A percentile compares a stretch with the other conserved stretches of the same genome.
Conservation (phyloP, 352 stramenopile genomes). For the Pythium insidiosum region DNA sequence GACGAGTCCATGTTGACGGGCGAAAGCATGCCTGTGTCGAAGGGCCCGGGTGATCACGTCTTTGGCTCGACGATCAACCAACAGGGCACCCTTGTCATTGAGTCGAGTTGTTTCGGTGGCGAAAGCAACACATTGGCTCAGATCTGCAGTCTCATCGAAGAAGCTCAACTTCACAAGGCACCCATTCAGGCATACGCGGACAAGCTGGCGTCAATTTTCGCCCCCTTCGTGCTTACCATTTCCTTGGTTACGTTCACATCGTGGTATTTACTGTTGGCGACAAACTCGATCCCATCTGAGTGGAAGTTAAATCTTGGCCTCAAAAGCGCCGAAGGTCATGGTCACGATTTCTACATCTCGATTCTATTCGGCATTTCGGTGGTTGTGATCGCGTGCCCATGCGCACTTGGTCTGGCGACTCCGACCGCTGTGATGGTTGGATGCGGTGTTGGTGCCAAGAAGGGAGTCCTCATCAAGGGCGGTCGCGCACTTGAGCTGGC, state of each 20-base stretch:
- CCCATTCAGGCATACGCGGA: conserved; percentile 85
- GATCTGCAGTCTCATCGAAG: conserved; percentile 80
- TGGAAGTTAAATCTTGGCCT: conserved; percentile 47
- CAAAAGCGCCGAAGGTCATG: conserved; percentile 33
- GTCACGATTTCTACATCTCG: conserved; percentile 62
- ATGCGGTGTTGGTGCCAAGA: conserved; percentile 78
- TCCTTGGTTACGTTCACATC: conserved; percentile 54
- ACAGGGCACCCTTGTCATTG: conserved; percentile 78
- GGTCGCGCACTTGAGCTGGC: conserved; percentile 72
- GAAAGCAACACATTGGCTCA: conserved; percentile 62
- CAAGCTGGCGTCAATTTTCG: conserved; percentile 53
- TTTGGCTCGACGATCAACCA: conserved; percentile 83
- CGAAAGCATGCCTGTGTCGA: conserved; percentile 85
- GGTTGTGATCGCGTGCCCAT: conserved; percentile 85
- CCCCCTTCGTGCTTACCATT: conserved; percentile 51
- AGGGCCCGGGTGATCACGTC: conserved; percentile 64
- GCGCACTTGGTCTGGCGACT: conserved; percentile 73
- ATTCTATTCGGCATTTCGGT: conserved; percentile 85
- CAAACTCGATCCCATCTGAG: conserved; percentile 35
- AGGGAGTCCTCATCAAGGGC: conserved; percentile 87
- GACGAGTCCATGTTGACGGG: conserved; percentile 83
- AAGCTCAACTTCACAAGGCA: conserved; percentile 82
- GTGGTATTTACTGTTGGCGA: conserved; percentile 43
- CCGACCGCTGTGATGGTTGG: conserved; percentile 86
- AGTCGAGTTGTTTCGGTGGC: conserved; percentile 70